phyloP scores from a whole-genome alignment of 257 asterid species.

The Verbascum thapsus region DNA sequence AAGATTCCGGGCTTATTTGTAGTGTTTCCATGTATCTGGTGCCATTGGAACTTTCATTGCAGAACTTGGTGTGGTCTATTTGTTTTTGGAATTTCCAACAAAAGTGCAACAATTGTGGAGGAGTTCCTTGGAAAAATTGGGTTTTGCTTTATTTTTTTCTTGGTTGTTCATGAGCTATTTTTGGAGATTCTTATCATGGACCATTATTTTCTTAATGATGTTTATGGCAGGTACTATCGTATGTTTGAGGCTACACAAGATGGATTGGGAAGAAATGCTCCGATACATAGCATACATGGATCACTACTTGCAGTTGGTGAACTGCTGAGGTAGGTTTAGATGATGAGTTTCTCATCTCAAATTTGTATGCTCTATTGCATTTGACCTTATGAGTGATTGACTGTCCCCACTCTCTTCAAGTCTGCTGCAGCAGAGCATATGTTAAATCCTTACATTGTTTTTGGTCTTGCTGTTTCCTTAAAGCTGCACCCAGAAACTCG shows the following conservation, averaged over 20 bases:
- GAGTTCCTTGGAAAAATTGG: constrained; percentile 2
- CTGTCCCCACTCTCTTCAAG: constrained; percentile 11
- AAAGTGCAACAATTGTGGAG: neutral
- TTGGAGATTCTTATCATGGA: constrained; percentile 17
- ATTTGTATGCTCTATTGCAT: constrained; percentile 19
- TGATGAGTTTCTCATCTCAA: constrained; percentile 29
- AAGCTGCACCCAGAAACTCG: constrained; percentile 4
- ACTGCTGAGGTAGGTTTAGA: constrained; percentile 77
- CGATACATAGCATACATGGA: constrained; percentile 96
- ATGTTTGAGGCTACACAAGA: constrained; percentile 99
- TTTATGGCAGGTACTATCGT: constrained; percentile 78
- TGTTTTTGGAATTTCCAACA: constrained; percentile 3
- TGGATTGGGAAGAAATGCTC: constrained; percentile 89
- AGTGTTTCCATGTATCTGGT: neutral
- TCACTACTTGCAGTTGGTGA: constrained; percentile 99
- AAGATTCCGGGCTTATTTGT: neutral
- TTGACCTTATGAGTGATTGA: constrained; percentile 13
- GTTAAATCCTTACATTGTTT: constrained; percentile 15
- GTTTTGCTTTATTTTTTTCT: constrained; percentile 1
- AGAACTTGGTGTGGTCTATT: neutral
- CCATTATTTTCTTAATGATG: constrained; percentile 30
- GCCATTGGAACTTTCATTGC: neutral
- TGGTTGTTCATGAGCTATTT: constrained; percentile 9
- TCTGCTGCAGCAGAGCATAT: constrained; percentile 18
- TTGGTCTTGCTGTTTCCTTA: constrained; percentile 14